Conservation (phyloP, 2,329 filamentous ascomycete species). For the Seiridium unicorne region DNA sequence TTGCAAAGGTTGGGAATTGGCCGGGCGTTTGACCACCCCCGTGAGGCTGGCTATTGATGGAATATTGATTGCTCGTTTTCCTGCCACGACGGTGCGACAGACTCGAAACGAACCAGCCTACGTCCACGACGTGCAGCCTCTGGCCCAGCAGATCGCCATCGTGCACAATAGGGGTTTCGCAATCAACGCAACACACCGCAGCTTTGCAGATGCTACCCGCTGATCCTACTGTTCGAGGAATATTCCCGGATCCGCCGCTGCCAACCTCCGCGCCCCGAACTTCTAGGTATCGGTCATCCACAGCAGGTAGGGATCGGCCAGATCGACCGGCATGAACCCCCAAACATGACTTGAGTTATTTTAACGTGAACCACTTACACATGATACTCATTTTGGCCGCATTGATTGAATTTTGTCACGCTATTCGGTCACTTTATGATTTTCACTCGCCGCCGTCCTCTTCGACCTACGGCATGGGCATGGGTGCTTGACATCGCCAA, state of each 20-base stretch:
- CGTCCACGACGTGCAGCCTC: background rate
- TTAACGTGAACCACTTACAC: background rate
- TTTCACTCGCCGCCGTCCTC: no score
- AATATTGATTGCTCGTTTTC: background rate
- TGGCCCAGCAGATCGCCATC: background rate
- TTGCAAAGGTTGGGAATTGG: no score
- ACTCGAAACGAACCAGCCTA: background rate
- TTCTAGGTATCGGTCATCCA: background rate
- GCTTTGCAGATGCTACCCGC: background rate
- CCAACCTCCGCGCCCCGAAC: background rate
- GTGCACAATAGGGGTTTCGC: background rate
- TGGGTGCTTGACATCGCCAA: background rate
- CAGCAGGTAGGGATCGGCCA: slow-evolving; percentile 6
- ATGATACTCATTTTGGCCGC: background rate
- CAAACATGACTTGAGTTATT: background rate
- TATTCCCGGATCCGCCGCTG: background rate
- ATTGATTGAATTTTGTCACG: background rate
- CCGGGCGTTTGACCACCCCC: no score
- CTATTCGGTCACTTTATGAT: no score
- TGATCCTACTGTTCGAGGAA: background rate
- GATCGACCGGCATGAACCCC: slow-evolving; percentile 3
- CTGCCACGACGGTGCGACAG: background rate
- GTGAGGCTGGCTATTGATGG: no score
- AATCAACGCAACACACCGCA: background rate
- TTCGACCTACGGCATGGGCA: background rate